Evolutionary conservation across 768 basidiomycete genomes (phyloP), one percentile per base, ranked within the genome.

Genomic region (Leucocoprinus sp.): DNA sequence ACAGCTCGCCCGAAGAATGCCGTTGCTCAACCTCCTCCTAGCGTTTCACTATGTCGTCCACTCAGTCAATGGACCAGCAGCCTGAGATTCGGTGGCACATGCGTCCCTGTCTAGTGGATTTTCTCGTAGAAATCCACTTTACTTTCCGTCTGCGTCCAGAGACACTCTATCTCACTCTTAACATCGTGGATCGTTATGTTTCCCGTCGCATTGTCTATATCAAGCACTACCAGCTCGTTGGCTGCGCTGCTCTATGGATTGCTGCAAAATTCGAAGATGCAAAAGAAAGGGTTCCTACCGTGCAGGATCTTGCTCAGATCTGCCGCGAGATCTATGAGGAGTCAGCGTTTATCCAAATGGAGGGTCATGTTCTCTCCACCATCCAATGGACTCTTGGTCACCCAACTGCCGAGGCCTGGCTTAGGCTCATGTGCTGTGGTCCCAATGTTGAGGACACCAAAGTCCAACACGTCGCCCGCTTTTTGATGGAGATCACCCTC

Each of bases 81-180:
- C 95, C 96, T 26, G 96, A 99, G 66, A 92, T 99, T 59, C 76
- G 85, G 57, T 98, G 96, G 96, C 90, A 93, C 66, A 99, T 99
- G 96, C 90, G 96, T 28, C 91, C 91, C 26, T 95, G 89, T 70
- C 82, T 99, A 36, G 91, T 98, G 61, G 96, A 99, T 64, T 99
- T 99, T 66, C 80, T 99, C 60, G 89, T 99, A 60, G 96, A 99
- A 65, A 88, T 98, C 51, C 96, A 99, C 65, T 92, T 95, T 61
- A 92, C 91, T 51, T 95, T 96, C 70, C 87, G 93, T 40, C 81
- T 99, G 42, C 92, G 96, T 34, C 96, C 96, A 8, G 96, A 99
- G 71, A 98, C 96, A 5, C 79, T 99, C 53, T 98, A 98, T 65
- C 88, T 99, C 63, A 88, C 95, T 8, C 80, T 98, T 65, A 98